These are phyloP conservation scores for Boletus smithii DNA, from an alignment of 1,284 basidiomycete species.

Conservation along the genomic window DNA sequence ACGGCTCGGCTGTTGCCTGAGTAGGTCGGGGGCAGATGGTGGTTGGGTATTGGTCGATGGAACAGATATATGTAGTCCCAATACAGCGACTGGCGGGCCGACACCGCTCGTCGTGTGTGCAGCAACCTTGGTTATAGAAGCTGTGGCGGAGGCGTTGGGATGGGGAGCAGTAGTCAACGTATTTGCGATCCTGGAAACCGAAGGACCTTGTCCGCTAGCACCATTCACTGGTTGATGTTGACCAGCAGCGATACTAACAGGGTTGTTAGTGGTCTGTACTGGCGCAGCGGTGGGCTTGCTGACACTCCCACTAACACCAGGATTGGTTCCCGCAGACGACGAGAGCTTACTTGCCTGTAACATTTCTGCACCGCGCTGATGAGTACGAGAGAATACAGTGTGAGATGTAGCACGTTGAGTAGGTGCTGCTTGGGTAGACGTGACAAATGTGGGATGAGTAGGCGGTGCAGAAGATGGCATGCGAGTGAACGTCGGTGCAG, in stretches of 20 bases:
- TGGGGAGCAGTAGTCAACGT: background rate
- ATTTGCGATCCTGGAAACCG: slow-evolving; percentile 12
- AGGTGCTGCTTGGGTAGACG: slow-evolving; percentile 7
- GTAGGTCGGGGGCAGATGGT: slow-evolving; percentile 12
- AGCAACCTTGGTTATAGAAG: slow-evolving; percentile 9
- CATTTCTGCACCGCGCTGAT: slow-evolving; percentile 26
- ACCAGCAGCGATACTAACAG: background rate
- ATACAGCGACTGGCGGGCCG: slow-evolving; percentile 3
- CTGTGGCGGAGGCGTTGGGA: slow-evolving; percentile 2
- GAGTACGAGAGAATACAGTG: slow-evolving; percentile 16
- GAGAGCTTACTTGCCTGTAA: slow-evolving; percentile 23
- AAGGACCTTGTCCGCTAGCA: slow-evolving; percentile 6
- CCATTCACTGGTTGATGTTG: slow-evolving; percentile 13
- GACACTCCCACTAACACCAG: slow-evolving; percentile 1
- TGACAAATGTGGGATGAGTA: slow-evolving; percentile 15
- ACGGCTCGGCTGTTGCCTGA: slow-evolving; percentile 21
- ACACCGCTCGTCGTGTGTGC: slow-evolving; percentile 2
- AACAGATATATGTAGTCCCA: slow-evolving; percentile 11
- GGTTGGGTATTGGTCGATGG: slow-evolving; percentile 12
- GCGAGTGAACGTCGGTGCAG: slow-evolving; percentile 14
- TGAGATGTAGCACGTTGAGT: slow-evolving; percentile 21
- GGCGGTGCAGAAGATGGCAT: slow-evolving; percentile 24
- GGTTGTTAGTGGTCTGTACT: slow-evolving; percentile 10
- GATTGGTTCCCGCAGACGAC: background rate
- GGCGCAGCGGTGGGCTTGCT: slow-evolving; percentile 11